Evolutionary conservation across 352 stramenopile species (phyloP).

Genomic region (Phytophthora nicotianae): DNA sequence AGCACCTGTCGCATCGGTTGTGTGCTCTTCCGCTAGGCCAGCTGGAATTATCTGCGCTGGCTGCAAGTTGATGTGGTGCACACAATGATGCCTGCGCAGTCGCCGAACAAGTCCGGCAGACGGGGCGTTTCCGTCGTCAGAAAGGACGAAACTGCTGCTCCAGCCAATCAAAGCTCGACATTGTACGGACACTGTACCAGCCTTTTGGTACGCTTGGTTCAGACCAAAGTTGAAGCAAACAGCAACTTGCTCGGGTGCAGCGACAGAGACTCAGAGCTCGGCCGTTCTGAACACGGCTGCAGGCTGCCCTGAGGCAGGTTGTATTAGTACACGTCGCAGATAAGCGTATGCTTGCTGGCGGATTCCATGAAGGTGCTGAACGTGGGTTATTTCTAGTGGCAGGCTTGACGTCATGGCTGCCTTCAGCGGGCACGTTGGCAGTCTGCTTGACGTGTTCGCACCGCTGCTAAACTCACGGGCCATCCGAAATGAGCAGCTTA

Average conservation of each 20-base stretch:
- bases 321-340: conserved; percentile 11
- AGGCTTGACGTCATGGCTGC: conserved; percentile 9
- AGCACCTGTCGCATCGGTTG: conserved; percentile 11
- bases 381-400: neutral
- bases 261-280: no score
- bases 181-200: neutral
- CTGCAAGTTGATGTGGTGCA: conserved; percentile 6
- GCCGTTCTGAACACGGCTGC: neutral
- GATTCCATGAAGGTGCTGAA: conserved; percentile 23
- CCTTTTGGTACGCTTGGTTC: no score
- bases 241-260: no score
- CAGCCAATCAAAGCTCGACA: neutral
- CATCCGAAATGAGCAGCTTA: no score
- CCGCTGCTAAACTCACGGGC: neutral
- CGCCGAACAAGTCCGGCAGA: conserved; percentile 3
- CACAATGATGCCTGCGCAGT: conserved; percentile 1
- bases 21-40: conserved; percentile 5
- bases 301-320: neutral
- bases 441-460: neutral
- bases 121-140: neutral
- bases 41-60: conserved; percentile 13
- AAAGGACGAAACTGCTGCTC: neutral
- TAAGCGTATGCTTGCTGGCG: conserved; percentile 21
- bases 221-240: neutral
- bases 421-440: no score